Evolutionary conservation across 2,329 filamentous ascomycete genomes (phyloP).

Genomic region (Colletotrichum sublineola): DNA sequence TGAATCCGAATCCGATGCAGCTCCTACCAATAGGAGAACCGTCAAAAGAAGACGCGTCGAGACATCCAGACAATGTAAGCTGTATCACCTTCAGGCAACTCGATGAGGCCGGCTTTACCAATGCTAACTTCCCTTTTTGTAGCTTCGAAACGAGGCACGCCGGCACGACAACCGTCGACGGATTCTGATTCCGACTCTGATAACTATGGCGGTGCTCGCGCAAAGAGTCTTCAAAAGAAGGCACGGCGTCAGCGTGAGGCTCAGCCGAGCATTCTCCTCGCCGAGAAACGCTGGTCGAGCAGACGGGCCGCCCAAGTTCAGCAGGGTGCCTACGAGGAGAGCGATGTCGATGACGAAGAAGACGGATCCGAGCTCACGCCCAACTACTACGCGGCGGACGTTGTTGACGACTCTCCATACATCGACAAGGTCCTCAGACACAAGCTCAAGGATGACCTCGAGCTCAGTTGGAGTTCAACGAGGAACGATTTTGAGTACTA

Average conservation of each 20-base stretch:
- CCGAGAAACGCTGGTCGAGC: slow-evolving; percentile 92
- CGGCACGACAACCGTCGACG: slow-evolving; percentile 65
- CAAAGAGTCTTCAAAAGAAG: slow-evolving; percentile 79
- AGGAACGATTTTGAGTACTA: slow-evolving; percentile 88
- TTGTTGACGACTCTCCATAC: slow-evolving; percentile 84
- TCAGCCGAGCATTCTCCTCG: slow-evolving; percentile 74
- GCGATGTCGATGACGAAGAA: slow-evolving; percentile 74
- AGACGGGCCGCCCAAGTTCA: slow-evolving; percentile 82
- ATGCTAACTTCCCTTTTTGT: slow-evolving; percentile 27
- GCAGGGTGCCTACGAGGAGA: slow-evolving; percentile 74
- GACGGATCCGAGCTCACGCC: slow-evolving; percentile 73
- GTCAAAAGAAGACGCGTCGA: slow-evolving; percentile 78
- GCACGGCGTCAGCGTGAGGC: slow-evolving; percentile 80
- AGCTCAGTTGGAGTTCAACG: slow-evolving; percentile 67
- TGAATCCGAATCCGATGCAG: slow-evolving; percentile 80
- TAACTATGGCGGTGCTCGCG: slow-evolving; percentile 82
- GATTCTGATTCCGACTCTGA: slow-evolving; percentile 76
- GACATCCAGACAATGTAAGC: slow-evolving; percentile 73
- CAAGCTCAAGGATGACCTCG: slow-evolving; percentile 77
- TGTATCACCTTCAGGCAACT: background rate
- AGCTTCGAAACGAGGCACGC: slow-evolving; percentile 74
- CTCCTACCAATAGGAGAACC: slow-evolving; percentile 68
- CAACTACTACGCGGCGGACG: slow-evolving; percentile 74
- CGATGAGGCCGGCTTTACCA: background rate
- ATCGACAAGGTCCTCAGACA: slow-evolving; percentile 95